phyloP scores from a whole-genome alignment of 2,329 filamentous ascomycete species.

The Amauroascus verrucosus region DNA sequence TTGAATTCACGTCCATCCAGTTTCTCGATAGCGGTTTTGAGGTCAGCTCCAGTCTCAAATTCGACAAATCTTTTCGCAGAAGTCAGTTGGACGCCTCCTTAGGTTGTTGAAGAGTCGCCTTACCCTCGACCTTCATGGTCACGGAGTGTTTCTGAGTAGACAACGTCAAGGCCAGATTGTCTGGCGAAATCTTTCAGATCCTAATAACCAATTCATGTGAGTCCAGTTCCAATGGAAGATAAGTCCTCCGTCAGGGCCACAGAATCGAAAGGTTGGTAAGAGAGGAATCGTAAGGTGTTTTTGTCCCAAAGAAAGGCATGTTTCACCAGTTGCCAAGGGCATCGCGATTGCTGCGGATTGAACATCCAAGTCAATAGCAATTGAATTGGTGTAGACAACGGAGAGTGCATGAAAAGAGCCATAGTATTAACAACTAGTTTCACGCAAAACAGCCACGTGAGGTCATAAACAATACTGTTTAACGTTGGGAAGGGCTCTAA shows the following conservation, averaged over 20 bases:
- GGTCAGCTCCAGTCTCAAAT: constrained; percentile 83
- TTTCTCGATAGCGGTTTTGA: constrained; percentile 87
- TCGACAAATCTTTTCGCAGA: constrained; percentile 65
- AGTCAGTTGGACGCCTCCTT: constrained; percentile 3
- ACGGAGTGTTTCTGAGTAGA: constrained; percentile 92
- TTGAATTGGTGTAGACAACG: neutral
- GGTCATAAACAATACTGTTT: neutral
- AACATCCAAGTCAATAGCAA: neutral
- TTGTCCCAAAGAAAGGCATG: neutral
- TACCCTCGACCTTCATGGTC: constrained; percentile 89
- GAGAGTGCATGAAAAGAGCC: neutral
- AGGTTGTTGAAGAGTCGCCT: constrained; percentile 25
- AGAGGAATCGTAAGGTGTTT: neutral
- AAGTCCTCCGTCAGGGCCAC: neutral
- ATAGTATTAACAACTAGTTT: neutral
- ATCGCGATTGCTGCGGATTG: neutral
- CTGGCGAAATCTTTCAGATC: constrained; percentile 99
- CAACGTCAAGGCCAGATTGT: constrained; percentile 90
- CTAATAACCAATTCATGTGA: constrained; percentile 69
- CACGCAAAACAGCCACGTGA: constrained; percentile 3
- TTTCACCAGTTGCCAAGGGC: neutral
- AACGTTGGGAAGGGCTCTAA: neutral
- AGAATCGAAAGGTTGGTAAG: neutral
- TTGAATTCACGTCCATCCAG: constrained; percentile 91
- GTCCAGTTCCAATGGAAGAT: constrained; percentile 48